phyloP scores from a whole-genome alignment of 1,284 basidiomycete genomes.

The Cutaneotrichosporon arboriforme region DNA sequence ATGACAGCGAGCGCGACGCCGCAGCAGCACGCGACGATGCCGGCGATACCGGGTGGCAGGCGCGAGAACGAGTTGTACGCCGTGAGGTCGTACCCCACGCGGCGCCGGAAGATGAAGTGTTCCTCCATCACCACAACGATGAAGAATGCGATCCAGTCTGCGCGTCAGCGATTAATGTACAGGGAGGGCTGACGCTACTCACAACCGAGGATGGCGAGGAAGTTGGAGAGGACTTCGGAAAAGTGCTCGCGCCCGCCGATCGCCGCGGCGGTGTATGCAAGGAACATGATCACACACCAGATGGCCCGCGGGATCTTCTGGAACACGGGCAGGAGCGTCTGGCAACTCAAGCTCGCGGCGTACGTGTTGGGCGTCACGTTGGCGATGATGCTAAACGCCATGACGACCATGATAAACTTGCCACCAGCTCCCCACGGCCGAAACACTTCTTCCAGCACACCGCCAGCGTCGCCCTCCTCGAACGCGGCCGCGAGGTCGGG shows the following conservation, averaged over 20 bases:
- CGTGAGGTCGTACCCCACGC: conserved; percentile 56
- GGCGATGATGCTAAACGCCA: conserved; percentile 57
- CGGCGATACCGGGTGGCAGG: conserved; percentile 58
- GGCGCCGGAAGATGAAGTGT: conserved; percentile 56
- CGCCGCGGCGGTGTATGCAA: conserved; percentile 57
- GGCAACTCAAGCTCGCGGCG: conserved; percentile 56
- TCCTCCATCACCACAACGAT: conserved; percentile 58
- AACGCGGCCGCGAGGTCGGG: conserved; percentile 54
- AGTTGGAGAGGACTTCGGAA: conserved; percentile 55
- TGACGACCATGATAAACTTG: conserved; percentile 56
- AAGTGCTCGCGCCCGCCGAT: conserved; percentile 61
- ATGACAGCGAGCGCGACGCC: conserved; percentile 52
- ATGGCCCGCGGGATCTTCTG: conserved; percentile 58
- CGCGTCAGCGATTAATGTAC: neutral
- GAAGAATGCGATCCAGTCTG: conserved; percentile 18
- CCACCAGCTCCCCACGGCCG: conserved; percentile 39
- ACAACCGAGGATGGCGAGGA: conserved; percentile 60
- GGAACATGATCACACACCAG: conserved; percentile 57
- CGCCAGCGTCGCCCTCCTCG: conserved; percentile 53
- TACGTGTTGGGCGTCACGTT: conserved; percentile 61
- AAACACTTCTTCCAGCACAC: conserved; percentile 41
- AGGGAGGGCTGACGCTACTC: too few relatives aligned
- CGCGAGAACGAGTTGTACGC: conserved; percentile 54
- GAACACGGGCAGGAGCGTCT: conserved; percentile 56
- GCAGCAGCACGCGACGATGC: conserved; percentile 52